Base-by-base conservation (phyloP, 1,284 basidiomycete species). In the Vanrija pseudolonga region DNA sequence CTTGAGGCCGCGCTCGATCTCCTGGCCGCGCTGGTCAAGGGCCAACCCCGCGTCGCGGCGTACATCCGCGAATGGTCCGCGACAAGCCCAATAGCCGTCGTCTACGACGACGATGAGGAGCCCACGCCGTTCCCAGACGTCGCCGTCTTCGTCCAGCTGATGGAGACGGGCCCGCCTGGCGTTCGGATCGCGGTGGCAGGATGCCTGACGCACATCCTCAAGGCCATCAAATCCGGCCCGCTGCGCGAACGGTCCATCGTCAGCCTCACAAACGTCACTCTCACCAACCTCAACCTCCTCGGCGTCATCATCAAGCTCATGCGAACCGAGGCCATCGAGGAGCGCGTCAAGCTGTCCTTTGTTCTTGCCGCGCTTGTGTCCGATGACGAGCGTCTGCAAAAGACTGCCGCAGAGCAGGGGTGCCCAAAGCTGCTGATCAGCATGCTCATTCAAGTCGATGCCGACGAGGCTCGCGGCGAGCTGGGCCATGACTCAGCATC, bases 1-100 rank as follows among this genome's bases (percentile, higher is more conserved):
- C 84, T 89, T 64, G 88, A 90, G 73, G 85, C 86, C 0, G 83
- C 81, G 0, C 72, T 91, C 6, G 80, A 78, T 20, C 86, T 87
- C 0, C 74, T 92, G n/a, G 85, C 85, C 2, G 80, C 86, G 0
- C 71, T 92, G 11, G 79, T 83, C 17, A 84, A 84, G 63, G 88
- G 88, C 55, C 87, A 86, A 56, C 66, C 79, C 7, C 47, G 40
- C 4, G 50, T 72, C 8, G 66, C 68, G 11, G 45, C 40, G 3
- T 26, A 50, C 14, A 53, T 70, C 2, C 57, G 65, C 8, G 37
- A 47, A 19, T 73, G 63, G 64, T 44, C 54, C 17, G 42, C 43
- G 2, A 39, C 49, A 2, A 47, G 2, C 36, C 15, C 19, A 42
- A 37, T 17, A 32, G 32, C 32, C 32, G 51, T 51, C 24, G n/a